Evolutionary conservation across 176 grass and related monocot species (phyloP), one percentile per base, ranked within the genome.

Genomic region (Rhynchospora tenuis): DNA sequence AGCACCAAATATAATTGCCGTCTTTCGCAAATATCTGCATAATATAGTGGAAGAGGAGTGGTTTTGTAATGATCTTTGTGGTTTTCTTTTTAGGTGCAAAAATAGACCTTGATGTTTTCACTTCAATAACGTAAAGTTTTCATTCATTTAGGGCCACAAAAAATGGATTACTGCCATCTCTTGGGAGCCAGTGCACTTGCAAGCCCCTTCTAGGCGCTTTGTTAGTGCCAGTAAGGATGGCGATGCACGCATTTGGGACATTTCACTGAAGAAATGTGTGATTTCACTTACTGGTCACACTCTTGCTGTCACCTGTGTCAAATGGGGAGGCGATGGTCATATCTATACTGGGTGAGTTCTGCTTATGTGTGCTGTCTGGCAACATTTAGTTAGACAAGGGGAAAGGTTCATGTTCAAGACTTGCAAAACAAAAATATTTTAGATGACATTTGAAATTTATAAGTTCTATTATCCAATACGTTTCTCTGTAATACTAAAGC

Each of bases 201-300:
- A 91, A 91, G 81, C 91, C 89, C 93, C 96, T 24, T 93, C 84
- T 76, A 86, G 93, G 28, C 91, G 89, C 75, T 98, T 98, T 77
- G 93, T 98, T 61, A 98, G 93, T 78, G 89, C 92, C 86, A 93
- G 96, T 83, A 98, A 98, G 89, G 91, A 98, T 87, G 96, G 96
- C 7, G 91, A 98, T 94, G 96, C 96, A 81, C 84, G 96, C 6
- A 89, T 98, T 73, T 98, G 93, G 96, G 96, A 98, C 81, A 59
- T 89, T 65, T 88, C 88, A 56, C 88, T 86, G 19, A 95, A 68
- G 89, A 93, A 93, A 64, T 95, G 89, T 86, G 80, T 95, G 64
- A 91, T 98, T 86, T 79, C 76, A 61, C 96, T 98, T 87, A 87
- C 92, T 46, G 91, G 96, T 9, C 96, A 98, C 82, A 98, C 91